Conservation (phyloP, 1,139 yeast genomes). For the Protomyces inundatus region DNA sequence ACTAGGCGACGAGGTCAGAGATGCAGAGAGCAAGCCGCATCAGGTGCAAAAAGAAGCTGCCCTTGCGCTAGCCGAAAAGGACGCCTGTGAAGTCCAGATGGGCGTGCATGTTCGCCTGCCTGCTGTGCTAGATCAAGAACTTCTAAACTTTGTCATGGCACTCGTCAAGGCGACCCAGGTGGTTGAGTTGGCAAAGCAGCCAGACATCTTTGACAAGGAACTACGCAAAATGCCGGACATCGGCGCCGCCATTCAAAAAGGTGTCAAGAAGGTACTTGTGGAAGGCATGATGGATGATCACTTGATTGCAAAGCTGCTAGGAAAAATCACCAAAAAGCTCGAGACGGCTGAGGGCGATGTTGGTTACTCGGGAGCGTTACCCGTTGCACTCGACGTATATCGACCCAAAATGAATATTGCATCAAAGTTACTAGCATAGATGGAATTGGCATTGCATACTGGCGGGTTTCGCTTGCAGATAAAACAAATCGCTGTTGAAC, state of each 20-base stretch:
- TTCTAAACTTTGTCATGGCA: constrained; percentile 18
- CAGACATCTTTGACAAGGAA: constrained; percentile 9
- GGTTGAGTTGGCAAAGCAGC: constrained; percentile 11
- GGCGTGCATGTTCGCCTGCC: constrained; percentile 20
- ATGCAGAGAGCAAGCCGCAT: constrained; percentile 17
- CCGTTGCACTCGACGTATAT: constrained; percentile 14
- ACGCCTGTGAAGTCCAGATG: constrained; percentile 20
- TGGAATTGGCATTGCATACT: too few relatives aligned
- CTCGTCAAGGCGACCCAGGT: constrained; percentile 22
- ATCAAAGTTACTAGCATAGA: not conserved
- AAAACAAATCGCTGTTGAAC: too few relatives aligned
- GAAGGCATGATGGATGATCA: constrained; percentile 23
- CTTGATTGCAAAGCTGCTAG: constrained; percentile 18
- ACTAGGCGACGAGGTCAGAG: not conserved
- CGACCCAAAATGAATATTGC: constrained; percentile 4
- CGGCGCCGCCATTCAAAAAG: constrained; percentile 1
- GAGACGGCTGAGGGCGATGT: constrained; percentile 21
- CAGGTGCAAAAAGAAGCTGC: constrained; percentile 7
- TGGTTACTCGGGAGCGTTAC: constrained; percentile 19
- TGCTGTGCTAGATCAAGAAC: constrained; percentile 21
- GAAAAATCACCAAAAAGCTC: constrained; percentile 15
- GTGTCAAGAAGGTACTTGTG: constrained; percentile 17
- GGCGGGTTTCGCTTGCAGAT: too few relatives aligned
- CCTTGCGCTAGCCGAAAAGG: constrained; percentile 2
- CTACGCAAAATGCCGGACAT: constrained; percentile 8